phyloP scores from a whole-genome alignment of 768 basidiomycete species.

The Obba rivulosa region DNA sequence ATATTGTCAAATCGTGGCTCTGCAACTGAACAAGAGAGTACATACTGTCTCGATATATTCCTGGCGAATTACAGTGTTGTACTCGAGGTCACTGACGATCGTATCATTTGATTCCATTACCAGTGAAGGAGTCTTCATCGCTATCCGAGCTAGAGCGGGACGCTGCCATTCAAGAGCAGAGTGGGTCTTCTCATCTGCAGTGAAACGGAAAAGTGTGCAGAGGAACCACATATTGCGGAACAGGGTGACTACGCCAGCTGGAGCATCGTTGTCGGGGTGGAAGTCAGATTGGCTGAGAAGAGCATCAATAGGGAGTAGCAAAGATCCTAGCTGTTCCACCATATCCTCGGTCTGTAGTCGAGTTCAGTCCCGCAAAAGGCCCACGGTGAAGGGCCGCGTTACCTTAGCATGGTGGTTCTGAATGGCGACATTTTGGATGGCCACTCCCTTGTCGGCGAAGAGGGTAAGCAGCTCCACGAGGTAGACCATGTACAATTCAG shows the following conservation, averaged over 20 bases:
- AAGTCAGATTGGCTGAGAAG: constrained; percentile 71
- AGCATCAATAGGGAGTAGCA: constrained; percentile 88
- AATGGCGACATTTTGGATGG: constrained; percentile 77
- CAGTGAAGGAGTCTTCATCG: constrained; percentile 79
- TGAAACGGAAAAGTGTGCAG: constrained; percentile 82
- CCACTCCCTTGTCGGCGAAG: constrained; percentile 88
- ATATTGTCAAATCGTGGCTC: not conserved
- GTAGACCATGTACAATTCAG: constrained; percentile 76
- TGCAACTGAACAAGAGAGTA: not conserved
- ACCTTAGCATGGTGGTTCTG: constrained; percentile 66
- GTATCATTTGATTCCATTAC: constrained; percentile 82
- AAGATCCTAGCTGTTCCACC: constrained; percentile 81
- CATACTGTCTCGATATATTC: constrained; percentile 76
- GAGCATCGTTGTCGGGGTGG: constrained; percentile 48
- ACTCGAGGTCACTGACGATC: constrained; percentile 84
- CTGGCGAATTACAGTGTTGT: constrained; percentile 84
- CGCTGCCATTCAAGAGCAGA: constrained; percentile 75
- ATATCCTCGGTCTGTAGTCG: constrained; percentile 64
- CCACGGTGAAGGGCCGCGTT: constrained; percentile 9
- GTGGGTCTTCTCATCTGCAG: constrained; percentile 48
- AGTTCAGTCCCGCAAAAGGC: constrained; percentile 1
- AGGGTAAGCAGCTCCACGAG: constrained; percentile 79
- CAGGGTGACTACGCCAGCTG: constrained; percentile 58
- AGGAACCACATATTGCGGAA: constrained; percentile 96
- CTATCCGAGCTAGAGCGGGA: constrained; percentile 73